Conservation (phyloP, 805 yeast genomes). For the Yarrowia phangngaensis region DNA sequence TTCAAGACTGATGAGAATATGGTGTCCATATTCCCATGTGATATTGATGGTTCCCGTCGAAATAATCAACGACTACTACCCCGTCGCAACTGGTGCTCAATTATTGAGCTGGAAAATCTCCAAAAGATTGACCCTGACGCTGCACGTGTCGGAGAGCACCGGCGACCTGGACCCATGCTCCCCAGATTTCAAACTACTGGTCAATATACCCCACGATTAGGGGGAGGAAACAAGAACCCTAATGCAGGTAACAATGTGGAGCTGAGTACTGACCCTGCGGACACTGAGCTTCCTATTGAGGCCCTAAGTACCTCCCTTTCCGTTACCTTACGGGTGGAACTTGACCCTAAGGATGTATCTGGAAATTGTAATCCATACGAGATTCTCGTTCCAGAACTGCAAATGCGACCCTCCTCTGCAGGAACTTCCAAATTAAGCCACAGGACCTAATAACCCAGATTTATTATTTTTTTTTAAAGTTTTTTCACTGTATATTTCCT, state of each 20-base stretch:
- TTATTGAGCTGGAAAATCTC: slow-evolving; percentile 31
- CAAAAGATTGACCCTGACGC: slow-evolving; percentile 13
- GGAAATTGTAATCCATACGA: slow-evolving; percentile 64
- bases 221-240: slow-evolving; percentile 9
- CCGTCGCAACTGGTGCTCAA: slow-evolving; percentile 54
- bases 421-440: slow-evolving; percentile 1
- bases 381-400: slow-evolving; percentile 55
- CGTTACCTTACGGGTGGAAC: slow-evolving; percentile 71
- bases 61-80: slow-evolving; percentile 53
- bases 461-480: too few species aligned
- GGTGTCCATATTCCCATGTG: slow-evolving; percentile 62
- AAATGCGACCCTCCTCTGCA: slow-evolving; percentile 2
- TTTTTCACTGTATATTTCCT: too few species aligned
- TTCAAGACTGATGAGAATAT: slow-evolving; percentile 69
- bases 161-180: slow-evolving; percentile 25
- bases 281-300: slow-evolving; percentile 52
- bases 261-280: slow-evolving; percentile 32
- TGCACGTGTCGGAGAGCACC: slow-evolving; percentile 19
- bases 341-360: slow-evolving; percentile 46
- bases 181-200: slow-evolving; percentile 4
- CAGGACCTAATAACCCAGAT: slow-evolving; percentile 2
- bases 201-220: slow-evolving; percentile 3
- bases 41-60: slow-evolving; percentile 52
- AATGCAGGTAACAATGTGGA: slow-evolving; percentile 15
- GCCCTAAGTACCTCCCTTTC: slow-evolving; percentile 51